Conservation (phyloP, 2,329 filamentous ascomycete genomes). For the Aspergillus sp. region DNA sequence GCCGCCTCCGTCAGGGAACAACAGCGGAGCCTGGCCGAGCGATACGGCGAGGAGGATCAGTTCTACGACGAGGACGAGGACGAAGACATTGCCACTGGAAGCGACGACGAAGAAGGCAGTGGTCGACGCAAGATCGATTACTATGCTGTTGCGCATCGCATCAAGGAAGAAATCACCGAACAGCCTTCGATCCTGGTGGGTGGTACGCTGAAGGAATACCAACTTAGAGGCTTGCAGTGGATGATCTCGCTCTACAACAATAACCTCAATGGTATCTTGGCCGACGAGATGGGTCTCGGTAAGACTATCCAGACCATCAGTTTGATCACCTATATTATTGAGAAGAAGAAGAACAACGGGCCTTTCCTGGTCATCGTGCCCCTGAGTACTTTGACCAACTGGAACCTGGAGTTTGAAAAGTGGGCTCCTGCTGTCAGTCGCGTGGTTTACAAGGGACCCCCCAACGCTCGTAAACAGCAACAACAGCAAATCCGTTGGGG, state of each 20-base stretch:
- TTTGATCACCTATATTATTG: slow-evolving; percentile 94
- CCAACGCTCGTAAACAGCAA: slow-evolving; percentile 79
- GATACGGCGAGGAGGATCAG: slow-evolving; percentile 66
- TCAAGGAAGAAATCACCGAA: slow-evolving; percentile 84
- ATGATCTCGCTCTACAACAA: slow-evolving; percentile 99
- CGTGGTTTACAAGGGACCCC: slow-evolving; percentile 96
- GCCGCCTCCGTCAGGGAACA: slow-evolving; percentile 92
- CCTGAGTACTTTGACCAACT: slow-evolving; percentile 94
- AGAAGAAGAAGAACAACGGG: slow-evolving; percentile 86
- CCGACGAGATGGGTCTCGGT: slow-evolving; percentile 99
- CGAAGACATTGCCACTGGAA: slow-evolving; percentile 64
- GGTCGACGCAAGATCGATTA: slow-evolving; percentile 84
- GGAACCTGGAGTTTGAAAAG: slow-evolving; percentile 98
- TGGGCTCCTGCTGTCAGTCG: slow-evolving; percentile 87
- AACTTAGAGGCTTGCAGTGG: slow-evolving; percentile 98
- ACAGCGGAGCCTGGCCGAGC: slow-evolving; percentile 76
- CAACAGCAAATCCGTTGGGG: slow-evolving; percentile 93
- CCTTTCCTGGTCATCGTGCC: slow-evolving; percentile 97
- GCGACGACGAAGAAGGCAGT: slow-evolving; percentile 62
- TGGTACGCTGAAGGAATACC: slow-evolving; percentile 93
- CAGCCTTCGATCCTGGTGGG: slow-evolving; percentile 87
- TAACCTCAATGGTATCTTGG: slow-evolving; percentile 97
- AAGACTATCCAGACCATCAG: slow-evolving; percentile 99
- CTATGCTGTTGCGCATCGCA: slow-evolving; percentile 94
- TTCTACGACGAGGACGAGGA: slow-evolving; percentile 60